phyloP scores from a whole-genome alignment of 352 stramenopile species.

The Globisporangium spiculum region DNA sequence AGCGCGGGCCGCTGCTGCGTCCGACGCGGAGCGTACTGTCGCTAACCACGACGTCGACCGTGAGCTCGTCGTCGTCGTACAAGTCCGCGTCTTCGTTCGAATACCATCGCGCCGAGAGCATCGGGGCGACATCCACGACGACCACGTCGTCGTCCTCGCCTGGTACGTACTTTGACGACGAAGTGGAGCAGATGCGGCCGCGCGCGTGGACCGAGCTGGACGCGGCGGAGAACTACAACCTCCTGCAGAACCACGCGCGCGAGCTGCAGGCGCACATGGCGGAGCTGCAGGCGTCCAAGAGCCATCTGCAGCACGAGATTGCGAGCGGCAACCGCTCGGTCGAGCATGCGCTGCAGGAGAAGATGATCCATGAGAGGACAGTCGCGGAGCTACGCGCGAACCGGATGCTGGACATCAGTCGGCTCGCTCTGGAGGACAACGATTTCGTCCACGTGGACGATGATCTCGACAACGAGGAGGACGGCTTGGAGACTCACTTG shows the following conservation, averaged over 20 bases:
- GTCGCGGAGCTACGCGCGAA: constrained; percentile 47
- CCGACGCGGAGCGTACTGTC: constrained; percentile 15
- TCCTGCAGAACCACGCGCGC: constrained; percentile 68
- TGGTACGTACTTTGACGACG: constrained; percentile 11
- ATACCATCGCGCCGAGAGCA: neutral
- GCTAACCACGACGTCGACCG: neutral
- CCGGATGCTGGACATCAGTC: constrained; percentile 67
- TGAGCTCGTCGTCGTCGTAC: neutral
- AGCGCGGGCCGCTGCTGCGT: constrained; percentile 16
- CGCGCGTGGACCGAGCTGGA: constrained; percentile 69
- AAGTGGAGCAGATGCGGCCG: constrained; percentile 26
- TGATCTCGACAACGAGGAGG: constrained; percentile 23
- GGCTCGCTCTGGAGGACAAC: constrained; percentile 42
- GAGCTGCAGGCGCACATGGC: constrained; percentile 67
- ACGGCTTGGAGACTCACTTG: constrained; percentile 18
- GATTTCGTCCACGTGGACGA: constrained; percentile 34
- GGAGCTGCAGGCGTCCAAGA: constrained; percentile 57
- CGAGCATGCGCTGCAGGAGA: constrained; percentile 38
- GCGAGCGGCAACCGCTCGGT: constrained; percentile 40
- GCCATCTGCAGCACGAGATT: constrained; percentile 52
- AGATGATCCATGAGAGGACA: constrained; percentile 29
- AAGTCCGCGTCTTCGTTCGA: neutral
- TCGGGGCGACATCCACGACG: constrained; percentile 22
- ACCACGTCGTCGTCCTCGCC: constrained; percentile 18
- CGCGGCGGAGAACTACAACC: constrained; percentile 41